phyloP scores from a whole-genome alignment of 352 stramenopile species.

The Pythium periplocum region DNA sequence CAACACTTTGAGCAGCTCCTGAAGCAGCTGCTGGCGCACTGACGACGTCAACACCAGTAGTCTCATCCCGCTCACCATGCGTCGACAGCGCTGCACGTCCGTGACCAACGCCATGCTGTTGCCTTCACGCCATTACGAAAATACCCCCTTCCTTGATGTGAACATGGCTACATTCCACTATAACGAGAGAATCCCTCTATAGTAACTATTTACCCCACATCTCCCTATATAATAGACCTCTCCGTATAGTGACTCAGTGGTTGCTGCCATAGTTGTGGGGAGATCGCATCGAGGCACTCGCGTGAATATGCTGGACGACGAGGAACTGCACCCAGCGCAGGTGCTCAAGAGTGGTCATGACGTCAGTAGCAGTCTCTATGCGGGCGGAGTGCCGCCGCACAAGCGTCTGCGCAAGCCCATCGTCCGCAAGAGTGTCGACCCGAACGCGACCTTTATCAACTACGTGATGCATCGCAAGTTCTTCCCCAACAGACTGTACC shows the following conservation, averaged over 20 bases:
- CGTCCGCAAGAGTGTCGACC: conserved; percentile 83
- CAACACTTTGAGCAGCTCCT: conserved; percentile 23
- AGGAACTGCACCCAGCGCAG: conserved; percentile 66
- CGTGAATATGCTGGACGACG: conserved; percentile 16
- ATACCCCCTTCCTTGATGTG: too few relatives aligned
- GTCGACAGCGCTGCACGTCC: conserved; percentile 46
- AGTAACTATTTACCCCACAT: too few relatives aligned
- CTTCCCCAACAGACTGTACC: conserved; percentile 37
- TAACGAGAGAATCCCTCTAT: too few relatives aligned
- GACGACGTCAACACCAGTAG: conserved; percentile 34
- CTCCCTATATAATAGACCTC: conserved; percentile 1
- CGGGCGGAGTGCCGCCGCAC: conserved; percentile 58
- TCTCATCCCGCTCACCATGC: conserved; percentile 45
- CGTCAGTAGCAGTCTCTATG: conserved; percentile 61
- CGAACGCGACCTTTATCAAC: conserved; percentile 82
- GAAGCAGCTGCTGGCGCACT: conserved; percentile 28
- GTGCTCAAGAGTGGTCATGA: conserved; percentile 77
- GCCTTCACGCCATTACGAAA: too few relatives aligned
- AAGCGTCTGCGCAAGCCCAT: conserved; percentile 87
- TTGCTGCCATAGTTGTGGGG: too few relatives aligned
- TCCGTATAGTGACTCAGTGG: too few relatives aligned
- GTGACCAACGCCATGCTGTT: conserved; percentile 3
- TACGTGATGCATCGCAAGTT: conserved; percentile 78
- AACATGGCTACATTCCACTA: conserved; percentile 17
- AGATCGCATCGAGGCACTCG: neutral